Conservation (phyloP, 106 monocot species). For the Allium sativum region DNA sequence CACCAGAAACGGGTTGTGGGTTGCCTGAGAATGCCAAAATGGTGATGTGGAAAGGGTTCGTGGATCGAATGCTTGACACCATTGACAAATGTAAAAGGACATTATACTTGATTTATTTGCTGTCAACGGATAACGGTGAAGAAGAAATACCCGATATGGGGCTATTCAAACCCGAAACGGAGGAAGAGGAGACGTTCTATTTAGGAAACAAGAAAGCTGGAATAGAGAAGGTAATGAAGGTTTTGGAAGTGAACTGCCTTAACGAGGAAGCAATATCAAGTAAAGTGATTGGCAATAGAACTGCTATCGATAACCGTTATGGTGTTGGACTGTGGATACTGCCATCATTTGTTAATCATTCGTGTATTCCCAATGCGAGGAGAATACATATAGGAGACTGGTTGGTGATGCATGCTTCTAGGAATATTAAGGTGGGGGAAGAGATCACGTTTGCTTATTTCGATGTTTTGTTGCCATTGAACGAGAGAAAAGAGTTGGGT, state of each 20-base stretch:
- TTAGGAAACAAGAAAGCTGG: constrained; percentile 11
- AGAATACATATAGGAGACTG: constrained; percentile 63
- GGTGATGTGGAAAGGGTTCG: constrained; percentile 91
- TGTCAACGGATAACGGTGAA: constrained; percentile 43
- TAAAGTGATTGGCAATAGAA: constrained; percentile 32
- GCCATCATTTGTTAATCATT: constrained; percentile 78
- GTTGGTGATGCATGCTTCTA: constrained; percentile 51
- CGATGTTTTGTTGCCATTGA: constrained; percentile 47
- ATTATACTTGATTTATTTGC: constrained; percentile 31
- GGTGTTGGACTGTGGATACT: constrained; percentile 79
- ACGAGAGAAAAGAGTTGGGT: constrained; percentile 37
- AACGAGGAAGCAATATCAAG: constrained; percentile 42
- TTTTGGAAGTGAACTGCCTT: constrained; percentile 78
- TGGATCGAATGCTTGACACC: constrained; percentile 44
- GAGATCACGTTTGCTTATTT: constrained; percentile 78
- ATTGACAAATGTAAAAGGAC: constrained; percentile 35
- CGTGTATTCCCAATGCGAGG: constrained; percentile 68
- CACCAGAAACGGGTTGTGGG: constrained; percentile 22
- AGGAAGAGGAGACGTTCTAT: background rate
- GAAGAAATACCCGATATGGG: constrained; percentile 49
- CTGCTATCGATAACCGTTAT: background rate
- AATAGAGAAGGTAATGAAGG: constrained; percentile 47
- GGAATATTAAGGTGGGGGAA: constrained; percentile 67
- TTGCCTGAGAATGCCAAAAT: constrained; percentile 24
- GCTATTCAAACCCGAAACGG: constrained; percentile 32